These are phyloP conservation scores for Bretschneidera sinensis DNA, from an alignment of 345 rosid species.

Conservation along the genomic window DNA sequence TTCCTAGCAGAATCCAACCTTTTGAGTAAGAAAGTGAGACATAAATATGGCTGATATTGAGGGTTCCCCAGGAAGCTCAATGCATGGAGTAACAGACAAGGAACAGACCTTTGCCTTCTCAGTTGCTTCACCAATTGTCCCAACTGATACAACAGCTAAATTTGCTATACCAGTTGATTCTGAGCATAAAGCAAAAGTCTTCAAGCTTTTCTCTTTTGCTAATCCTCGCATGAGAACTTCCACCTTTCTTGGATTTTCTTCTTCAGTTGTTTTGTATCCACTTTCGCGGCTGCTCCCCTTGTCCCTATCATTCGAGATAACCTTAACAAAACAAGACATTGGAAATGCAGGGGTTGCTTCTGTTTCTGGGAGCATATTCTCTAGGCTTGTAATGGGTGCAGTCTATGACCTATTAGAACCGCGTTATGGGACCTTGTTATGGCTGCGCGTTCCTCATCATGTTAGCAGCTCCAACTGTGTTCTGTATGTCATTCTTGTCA, in stretches of 20 bases:
- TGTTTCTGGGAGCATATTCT: slow-evolving; percentile 83
- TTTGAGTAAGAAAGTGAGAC: background rate
- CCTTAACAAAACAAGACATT: slow-evolving; percentile 59
- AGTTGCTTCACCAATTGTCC: slow-evolving; percentile 50
- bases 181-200: slow-evolving; percentile 78
- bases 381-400: slow-evolving; percentile 92
- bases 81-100: slow-evolving; percentile 72
- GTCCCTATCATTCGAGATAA: slow-evolving; percentile 83
- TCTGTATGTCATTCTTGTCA: slow-evolving; percentile 71
- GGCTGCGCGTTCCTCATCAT: slow-evolving; percentile 80
- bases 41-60: slow-evolving; percentile 37
- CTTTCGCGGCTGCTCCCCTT: slow-evolving; percentile 90
- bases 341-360: slow-evolving; percentile 95
- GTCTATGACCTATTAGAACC: slow-evolving; percentile 80
- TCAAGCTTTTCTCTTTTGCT: slow-evolving; percentile 62
- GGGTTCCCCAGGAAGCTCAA: slow-evolving; percentile 78
- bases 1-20: too few species aligned
- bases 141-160: slow-evolving; percentile 59
- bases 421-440: too few species aligned
- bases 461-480: slow-evolving; percentile 81
- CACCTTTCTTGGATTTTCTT: slow-evolving; percentile 93
- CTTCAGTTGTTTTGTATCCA: slow-evolving; percentile 81
- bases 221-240: slow-evolving; percentile 92
- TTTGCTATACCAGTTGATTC: slow-evolving; percentile 72
- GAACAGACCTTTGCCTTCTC: slow-evolving; percentile 65